A percentile compares a stretch with the other conserved stretches of the same genome.
These are phyloP conservation scores for Penicillium angulare DNA, from an alignment of 495 filamentous ascomycete species.

Conservation along the genomic window DNA sequence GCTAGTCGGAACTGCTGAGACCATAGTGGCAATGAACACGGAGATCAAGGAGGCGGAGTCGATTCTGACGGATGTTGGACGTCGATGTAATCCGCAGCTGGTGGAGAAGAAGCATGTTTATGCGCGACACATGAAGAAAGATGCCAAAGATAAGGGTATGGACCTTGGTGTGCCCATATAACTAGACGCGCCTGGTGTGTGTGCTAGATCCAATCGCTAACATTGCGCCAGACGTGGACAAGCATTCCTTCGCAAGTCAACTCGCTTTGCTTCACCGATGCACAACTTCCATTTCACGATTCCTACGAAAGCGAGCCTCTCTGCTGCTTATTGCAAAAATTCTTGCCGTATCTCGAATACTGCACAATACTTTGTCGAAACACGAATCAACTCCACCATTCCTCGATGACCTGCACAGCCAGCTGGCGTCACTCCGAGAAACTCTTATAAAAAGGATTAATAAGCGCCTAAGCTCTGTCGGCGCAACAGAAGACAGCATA, in stretches of 20 bases:
- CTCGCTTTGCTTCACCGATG: conserved; percentile 61
- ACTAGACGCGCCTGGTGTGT: background rate
- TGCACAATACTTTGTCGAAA: conserved; percentile 65
- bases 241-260: conserved; percentile 59
- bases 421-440: conserved; percentile 57
- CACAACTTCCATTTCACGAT: conserved; percentile 51
- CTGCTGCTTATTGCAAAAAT: conserved; percentile 75
- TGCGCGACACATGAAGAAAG: conserved; percentile 56
- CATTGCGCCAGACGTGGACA: conserved; percentile 46
- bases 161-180: background rate
- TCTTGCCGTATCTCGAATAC: conserved; percentile 68
- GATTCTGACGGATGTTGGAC: conserved; percentile 67
- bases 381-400: conserved; percentile 49
- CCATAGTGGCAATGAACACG: conserved; percentile 82
- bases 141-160: conserved; percentile 46
- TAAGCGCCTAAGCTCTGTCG: conserved; percentile 56
- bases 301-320: conserved; percentile 57
- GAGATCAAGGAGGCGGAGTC: conserved; percentile 73
- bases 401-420: conserved; percentile 60
- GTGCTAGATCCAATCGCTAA: conserved; percentile 10
- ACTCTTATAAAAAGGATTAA: conserved; percentile 67
- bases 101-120: conserved; percentile 68
- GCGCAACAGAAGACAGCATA: conserved; percentile 52
- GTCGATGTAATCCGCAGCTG: conserved; percentile 70
- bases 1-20: conserved; percentile 86